Evolutionary conservation across 108 stramenopile genomes (phyloP), one percentile per base, ranked within the genome.

Genomic region (Nannochloropsis gaditana): DNA sequence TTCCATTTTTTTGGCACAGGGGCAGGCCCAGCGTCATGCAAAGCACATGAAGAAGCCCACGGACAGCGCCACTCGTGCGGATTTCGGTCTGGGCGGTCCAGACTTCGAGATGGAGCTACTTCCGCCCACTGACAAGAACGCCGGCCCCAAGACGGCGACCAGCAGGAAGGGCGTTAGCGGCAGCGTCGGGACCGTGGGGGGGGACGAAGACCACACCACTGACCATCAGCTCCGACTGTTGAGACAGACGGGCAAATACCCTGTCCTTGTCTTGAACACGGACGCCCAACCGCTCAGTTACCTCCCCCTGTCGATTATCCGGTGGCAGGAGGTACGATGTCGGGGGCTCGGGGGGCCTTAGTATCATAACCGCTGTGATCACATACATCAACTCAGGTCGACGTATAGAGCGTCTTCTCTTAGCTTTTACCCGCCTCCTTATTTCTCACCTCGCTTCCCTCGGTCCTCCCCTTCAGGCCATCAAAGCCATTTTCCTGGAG

Each of bases 271-370:
- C 59, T 86, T 91, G 21, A 91, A 91, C 82, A 90, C 91, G 9
- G 91, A 91, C 87, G 90, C 86, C 45, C 86, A 84, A 73, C 91
- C 91, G 8, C 80, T 91, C 45, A 89, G 88, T 5, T 90, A 89
- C 87, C 43, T 89, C 21, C 91, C 91, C 43, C 86, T 91, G 44
- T 87, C 85, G 19, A 41, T 87, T 31, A 84, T 83, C 79, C 15
- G 21, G 11, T 87, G 86, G 86, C 86, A 87, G 84, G 84, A 87
- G 43, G 21, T 73, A 73, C 19, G 59, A 31, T 31, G 31, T 31
- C 31, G 31, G 31, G 31, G 1, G 31, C 31, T 31, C 31, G 31
- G 31, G 31, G 31, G 31, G 31, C 31, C 0, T 31, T 31, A 31
- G 31, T 31, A 31, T 31, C 31, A 31, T 1, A 31, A 0, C 31